These are phyloP conservation scores for Suillus clintonianus DNA, from an alignment of 768 basidiomycete genomes.

Conservation along the genomic window DNA sequence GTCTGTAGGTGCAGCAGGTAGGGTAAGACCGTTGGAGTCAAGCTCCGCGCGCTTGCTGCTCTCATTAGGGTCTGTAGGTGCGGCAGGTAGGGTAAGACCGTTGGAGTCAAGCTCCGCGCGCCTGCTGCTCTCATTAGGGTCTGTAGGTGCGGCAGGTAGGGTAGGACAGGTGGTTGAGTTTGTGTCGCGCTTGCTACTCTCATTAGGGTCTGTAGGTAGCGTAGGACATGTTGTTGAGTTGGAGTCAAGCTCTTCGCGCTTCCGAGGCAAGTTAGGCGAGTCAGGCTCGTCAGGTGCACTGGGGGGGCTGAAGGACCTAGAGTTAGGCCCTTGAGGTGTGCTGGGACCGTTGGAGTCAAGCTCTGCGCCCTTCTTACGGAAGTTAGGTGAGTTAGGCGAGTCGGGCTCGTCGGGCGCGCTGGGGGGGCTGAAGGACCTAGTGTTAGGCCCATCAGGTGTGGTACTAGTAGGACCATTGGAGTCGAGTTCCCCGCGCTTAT, in stretches of 20 bases:
- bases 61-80: too few relatives aligned
- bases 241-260: background rate
- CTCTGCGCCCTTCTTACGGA: background rate
- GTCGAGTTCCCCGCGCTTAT: background rate
- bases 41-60: background rate
- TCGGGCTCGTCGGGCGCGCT: background rate
- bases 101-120: background rate
- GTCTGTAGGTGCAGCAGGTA: background rate
- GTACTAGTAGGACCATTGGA: background rate
- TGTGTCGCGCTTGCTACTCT: too few relatives aligned
- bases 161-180: too few relatives aligned
- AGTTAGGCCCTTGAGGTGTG: background rate
- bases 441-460: background rate
- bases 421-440: background rate
- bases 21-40: background rate
- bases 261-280: background rate
- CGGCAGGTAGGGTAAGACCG: background rate
- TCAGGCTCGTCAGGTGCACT: background rate
- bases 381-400: background rate
- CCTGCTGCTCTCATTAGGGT: too few relatives aligned
- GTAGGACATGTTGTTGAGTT: too few relatives aligned
- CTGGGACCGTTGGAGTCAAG: background rate
- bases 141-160: too few relatives aligned
- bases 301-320: background rate
- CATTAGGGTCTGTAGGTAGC: too few relatives aligned